Conservation (phyloP, 208 protist species). For the Trichomonas tenax region DNA sequence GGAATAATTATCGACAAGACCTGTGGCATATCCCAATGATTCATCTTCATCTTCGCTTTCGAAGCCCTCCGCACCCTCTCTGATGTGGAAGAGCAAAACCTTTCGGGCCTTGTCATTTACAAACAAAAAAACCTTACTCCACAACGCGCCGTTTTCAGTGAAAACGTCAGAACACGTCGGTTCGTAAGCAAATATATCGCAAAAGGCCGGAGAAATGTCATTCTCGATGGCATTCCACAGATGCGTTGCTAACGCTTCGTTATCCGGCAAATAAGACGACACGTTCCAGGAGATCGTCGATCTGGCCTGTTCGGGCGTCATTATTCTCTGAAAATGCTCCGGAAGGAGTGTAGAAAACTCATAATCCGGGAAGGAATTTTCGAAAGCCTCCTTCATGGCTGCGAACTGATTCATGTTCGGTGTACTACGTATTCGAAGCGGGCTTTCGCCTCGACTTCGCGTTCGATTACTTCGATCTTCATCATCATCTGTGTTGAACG, state of each 20-base stretch:
- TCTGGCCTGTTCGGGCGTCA: not conserved
- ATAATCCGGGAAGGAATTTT: not conserved
- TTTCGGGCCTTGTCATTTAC: not conserved
- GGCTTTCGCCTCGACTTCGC: not conserved
- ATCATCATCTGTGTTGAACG: not conserved
- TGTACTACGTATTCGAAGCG: not conserved
- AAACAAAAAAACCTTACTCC: not conserved
- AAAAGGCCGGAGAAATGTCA: not conserved
- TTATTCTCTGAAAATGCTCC: not conserved
- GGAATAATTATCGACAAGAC: not conserved
- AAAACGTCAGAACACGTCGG: not conserved
- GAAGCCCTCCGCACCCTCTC: not conserved
- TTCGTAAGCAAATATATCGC: not conserved
- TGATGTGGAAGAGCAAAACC: not conserved
- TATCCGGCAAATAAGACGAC: not conserved
- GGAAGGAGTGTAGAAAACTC: not conserved
- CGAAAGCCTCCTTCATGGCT: not conserved
- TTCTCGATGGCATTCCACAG: not conserved
- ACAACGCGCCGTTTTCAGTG: not conserved
- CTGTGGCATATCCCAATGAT: not conserved
- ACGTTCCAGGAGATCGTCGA: not conserved
- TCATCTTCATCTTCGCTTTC: not conserved
- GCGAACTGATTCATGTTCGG: not conserved
- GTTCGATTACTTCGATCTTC: not conserved
- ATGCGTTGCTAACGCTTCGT: not conserved